A percentile compares a stretch with the other conserved stretches of the same genome.
Conservation (phyloP, 208 protist species). For the Leishmania gerbilli region DNA sequence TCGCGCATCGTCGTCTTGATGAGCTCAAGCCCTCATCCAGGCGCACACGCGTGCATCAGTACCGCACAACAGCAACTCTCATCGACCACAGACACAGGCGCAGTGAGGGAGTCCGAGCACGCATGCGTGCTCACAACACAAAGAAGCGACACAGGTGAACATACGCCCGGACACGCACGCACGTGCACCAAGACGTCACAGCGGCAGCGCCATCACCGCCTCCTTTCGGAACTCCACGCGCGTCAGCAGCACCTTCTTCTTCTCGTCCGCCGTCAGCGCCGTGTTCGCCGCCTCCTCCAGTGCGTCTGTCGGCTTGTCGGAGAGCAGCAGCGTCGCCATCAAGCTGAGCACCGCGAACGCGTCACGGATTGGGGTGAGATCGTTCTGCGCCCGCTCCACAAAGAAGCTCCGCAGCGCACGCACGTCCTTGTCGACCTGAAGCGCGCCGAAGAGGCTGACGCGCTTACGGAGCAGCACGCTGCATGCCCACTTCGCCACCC, state of each 20-base stretch:
- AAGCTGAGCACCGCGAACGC: conserved; percentile 54
- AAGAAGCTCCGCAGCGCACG: conserved; percentile 74
- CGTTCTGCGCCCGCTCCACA: conserved; percentile 39
- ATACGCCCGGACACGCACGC: neutral
- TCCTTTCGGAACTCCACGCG: conserved; percentile 71
- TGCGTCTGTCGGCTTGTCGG: conserved; percentile 68
- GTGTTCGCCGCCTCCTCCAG: conserved; percentile 59
- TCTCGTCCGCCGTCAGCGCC: conserved; percentile 79
- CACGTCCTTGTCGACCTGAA: conserved; percentile 86
- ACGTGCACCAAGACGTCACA: conserved; percentile 25
- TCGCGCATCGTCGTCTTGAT: neutral
- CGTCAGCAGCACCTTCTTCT: conserved; percentile 55
- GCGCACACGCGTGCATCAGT: neutral
- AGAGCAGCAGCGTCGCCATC: conserved; percentile 61
- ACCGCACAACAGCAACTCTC: neutral
- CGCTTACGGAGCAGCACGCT: conserved; percentile 51
- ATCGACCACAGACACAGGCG: neutral
- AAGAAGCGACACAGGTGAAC: neutral
- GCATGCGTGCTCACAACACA: neutral
- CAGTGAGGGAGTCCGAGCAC: neutral
- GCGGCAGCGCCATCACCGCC: conserved; percentile 52
- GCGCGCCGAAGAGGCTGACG: conserved; percentile 66
- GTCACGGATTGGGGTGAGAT: conserved; percentile 55
- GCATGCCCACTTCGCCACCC: conserved; percentile 30
- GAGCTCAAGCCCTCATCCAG: neutral